phyloP scores from a whole-genome alignment of 1,139 yeast genomes.

The Kodamaea anthophila region DNA sequence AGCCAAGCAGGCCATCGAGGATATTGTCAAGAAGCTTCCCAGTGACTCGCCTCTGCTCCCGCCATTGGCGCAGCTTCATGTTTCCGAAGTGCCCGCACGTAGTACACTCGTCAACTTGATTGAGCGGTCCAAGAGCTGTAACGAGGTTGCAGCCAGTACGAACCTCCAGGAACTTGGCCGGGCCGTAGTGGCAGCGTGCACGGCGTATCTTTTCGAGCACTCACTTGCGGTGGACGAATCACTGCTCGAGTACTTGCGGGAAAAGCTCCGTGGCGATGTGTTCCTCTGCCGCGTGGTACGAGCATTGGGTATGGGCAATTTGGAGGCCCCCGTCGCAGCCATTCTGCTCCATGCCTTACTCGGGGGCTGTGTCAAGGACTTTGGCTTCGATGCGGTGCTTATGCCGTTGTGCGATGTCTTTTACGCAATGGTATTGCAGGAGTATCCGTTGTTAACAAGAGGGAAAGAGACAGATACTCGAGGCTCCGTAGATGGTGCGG shows the following conservation, averaged over 20 bases:
- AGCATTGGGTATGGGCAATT: constrained; percentile 40
- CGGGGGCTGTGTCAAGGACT: constrained; percentile 72
- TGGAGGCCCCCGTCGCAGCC: constrained; percentile 35
- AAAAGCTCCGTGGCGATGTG: constrained; percentile 40
- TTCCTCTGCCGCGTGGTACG: constrained; percentile 46
- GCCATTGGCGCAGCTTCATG: constrained; percentile 9
- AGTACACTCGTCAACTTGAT: constrained; percentile 34
- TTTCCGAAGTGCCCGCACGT: constrained; percentile 17
- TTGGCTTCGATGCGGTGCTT: constrained; percentile 66
- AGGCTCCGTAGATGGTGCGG: constrained; percentile 29
- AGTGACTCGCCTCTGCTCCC: constrained; percentile 7
- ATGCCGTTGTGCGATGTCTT: constrained; percentile 62
- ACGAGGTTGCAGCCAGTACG: constrained; percentile 35
- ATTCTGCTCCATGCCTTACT: constrained; percentile 51
- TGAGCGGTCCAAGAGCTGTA: constrained; percentile 62
- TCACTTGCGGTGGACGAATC: constrained; percentile 16
- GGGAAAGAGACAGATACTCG: no score
- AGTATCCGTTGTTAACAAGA: constrained; percentile 56
- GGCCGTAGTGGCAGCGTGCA: constrained; percentile 46
- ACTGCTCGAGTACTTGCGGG: constrained; percentile 53
- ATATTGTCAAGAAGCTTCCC: constrained; percentile 21
- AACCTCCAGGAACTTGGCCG: constrained; percentile 56
- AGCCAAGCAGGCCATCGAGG: constrained; percentile 33
- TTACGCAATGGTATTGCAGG: constrained; percentile 54
- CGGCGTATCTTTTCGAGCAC: constrained; percentile 41